Evolutionary conservation across 805 yeast species (phyloP), one percentile per base, ranked within the genome.

Genomic region (Debaryomyces prosopidis): DNA sequence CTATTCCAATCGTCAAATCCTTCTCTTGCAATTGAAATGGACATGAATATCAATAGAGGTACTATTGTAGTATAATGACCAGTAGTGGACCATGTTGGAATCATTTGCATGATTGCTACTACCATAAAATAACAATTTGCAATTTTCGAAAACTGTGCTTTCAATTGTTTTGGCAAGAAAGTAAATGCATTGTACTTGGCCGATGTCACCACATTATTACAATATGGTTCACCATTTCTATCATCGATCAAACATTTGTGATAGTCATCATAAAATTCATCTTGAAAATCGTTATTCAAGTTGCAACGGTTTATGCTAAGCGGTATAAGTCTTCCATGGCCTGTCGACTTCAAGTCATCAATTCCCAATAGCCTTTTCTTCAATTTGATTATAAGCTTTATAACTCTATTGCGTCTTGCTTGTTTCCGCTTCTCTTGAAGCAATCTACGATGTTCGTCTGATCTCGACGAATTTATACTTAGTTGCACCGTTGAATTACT

Each of bases 31-130:
- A 92, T 90, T 0, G 98, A 89, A 20, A 94, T 87, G 6, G 89
- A 74, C 68, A 94, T 88, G 63, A 94, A 94, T 5, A 94, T 78
- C 64, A 84, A 69, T 46, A 94, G 73, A 1, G 99, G 98, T 34
- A 91, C 77, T 55, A 94, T 92, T 1, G 99, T 94, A 3, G 98
- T 94, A 60, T 82, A 89, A 10, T 90, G 86, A 48, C 98, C 99
- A 0, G 99, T 94, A 5, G 99, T 89, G 1, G 97, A 89, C 97
- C 97, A 94, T 2, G 90, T 81, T 0, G 99, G 98, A 39, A 94
- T 85, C 91, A 92, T 84, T 62, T 94, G 99, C 73, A 94, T 72
- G 49, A 94, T 86, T 2, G 98, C 91, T 14, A 94, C 94, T 2
- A 83, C 75, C 78, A 94, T 69, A 66, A 94, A 94, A 64, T 94